phyloP scores from a whole-genome alignment of 2,329 filamentous ascomycete species.

The Claviceps sp. region DNA sequence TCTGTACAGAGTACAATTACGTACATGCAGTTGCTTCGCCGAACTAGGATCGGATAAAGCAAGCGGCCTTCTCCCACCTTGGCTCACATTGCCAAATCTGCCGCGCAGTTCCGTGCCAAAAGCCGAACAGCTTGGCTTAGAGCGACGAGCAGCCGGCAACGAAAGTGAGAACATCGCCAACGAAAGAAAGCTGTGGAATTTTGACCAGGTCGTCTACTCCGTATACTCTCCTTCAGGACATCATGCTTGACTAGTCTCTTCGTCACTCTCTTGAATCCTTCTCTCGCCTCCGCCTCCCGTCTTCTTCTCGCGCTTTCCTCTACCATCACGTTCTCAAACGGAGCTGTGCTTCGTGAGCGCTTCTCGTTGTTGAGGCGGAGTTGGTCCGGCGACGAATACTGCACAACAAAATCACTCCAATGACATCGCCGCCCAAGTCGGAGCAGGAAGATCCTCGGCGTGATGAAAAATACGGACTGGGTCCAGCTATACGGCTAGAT shows the following conservation, averaged over 20 bases:
- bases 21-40: background rate
- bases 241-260: background rate
- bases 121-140: background rate
- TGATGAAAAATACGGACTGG: background rate
- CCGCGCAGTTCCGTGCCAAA: background rate
- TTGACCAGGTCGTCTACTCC: background rate
- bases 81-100: background rate
- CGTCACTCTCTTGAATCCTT: background rate
- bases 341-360: background rate
- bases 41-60: background rate
- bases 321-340: background rate
- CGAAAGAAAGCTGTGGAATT: background rate
- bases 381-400: background rate
- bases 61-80: background rate
- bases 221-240: background rate
- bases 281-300: background rate
- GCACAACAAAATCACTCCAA: background rate
- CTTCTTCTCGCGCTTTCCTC: background rate
- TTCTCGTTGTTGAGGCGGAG: background rate
- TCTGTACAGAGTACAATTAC: too few species aligned
- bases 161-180: background rate
- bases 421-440: constrained; percentile 5
- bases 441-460: constrained; percentile 2
- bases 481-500: background rate
- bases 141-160: background rate